These are phyloP conservation scores for Gilbertella persicaria DNA, from an alignment of 371 early-diverging fungal species.

Conservation along the genomic window DNA sequence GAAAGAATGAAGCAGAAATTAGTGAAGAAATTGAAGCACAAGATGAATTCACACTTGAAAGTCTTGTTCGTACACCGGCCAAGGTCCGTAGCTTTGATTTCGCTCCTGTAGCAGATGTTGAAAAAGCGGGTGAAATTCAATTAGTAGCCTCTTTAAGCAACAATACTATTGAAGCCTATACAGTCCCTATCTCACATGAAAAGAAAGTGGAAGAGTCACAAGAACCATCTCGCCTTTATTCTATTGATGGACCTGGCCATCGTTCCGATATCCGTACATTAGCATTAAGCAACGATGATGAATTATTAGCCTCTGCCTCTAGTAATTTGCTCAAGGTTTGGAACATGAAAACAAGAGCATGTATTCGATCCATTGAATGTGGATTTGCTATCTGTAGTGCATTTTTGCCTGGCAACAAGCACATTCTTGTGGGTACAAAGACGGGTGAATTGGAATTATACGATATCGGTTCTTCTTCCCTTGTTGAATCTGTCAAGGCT, in stretches of 20 bases:
- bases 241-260: constrained; percentile 88
- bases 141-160: constrained; percentile 65
- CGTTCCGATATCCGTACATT: constrained; percentile 88
- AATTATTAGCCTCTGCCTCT: constrained; percentile 82
- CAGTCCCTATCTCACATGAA: constrained; percentile 47
- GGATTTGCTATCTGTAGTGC: constrained; percentile 84
- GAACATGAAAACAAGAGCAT: constrained; percentile 79
- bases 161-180: constrained; percentile 76
- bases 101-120: constrained; percentile 54
- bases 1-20: constrained; percentile 49
- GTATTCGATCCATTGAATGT: constrained; percentile 86
- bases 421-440: constrained; percentile 90
- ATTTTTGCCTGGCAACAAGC: constrained; percentile 91
- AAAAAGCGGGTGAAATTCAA: constrained; percentile 56
- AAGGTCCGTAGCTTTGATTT: constrained; percentile 83
- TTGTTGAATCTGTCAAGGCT: constrained; percentile 84
- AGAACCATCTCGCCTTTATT: constrained; percentile 58
- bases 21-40: constrained; percentile 59
- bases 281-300: constrained; percentile 85
- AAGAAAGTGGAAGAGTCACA: constrained; percentile 50
- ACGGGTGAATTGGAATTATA: constrained; percentile 86
- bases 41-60: constrained; percentile 70
- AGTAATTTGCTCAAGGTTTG: constrained; percentile 83
- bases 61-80: constrained; percentile 65
- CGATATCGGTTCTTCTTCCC: constrained; percentile 79